Conservation (phyloP, 495 filamentous ascomycete species). For the Talaromyces stipitatus region DNA sequence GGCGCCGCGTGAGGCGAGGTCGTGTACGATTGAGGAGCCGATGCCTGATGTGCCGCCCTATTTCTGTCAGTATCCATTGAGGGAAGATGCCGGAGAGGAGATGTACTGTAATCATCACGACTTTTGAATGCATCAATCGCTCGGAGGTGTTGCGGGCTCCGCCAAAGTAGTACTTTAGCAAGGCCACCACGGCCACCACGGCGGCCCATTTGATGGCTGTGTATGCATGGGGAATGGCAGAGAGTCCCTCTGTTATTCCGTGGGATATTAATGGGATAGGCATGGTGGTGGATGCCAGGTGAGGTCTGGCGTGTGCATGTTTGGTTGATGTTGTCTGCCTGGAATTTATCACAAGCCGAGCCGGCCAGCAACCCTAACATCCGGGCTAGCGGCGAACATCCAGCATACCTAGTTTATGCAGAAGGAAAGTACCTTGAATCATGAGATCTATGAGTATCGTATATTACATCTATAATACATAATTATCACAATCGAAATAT, state of each 20-base stretch:
- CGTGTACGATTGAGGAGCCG: conserved; percentile 63
- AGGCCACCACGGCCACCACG: conserved; percentile 49
- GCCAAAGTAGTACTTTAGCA: conserved; percentile 71
- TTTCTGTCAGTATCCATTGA: not conserved
- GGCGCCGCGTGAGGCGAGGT: conserved; percentile 75
- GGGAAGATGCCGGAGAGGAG: not conserved
- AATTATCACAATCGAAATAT: not conserved
- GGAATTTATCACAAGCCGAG: not conserved
- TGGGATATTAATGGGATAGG: conserved; percentile 66
- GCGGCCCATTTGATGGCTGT: conserved; percentile 51
- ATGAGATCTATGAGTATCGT: not conserved
- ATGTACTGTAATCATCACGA: conserved; percentile 80
- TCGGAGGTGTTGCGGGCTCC: conserved; percentile 72
- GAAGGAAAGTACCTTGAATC: not conserved
- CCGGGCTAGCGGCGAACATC: too few species aligned
- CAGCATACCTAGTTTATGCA: not conserved
- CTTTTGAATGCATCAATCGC: conserved; percentile 83
- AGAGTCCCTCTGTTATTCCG: conserved; percentile 54
- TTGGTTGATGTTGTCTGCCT: not conserved
- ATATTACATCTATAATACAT: not conserved
- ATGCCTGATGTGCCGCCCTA: conserved; percentile 93
- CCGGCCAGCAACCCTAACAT: too few species aligned
- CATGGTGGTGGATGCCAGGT: conserved; percentile 44
- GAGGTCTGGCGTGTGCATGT: not conserved
- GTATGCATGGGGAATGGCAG: conserved; percentile 57